Percentiles rank a stretch among this genome's conserved stretches.
These are phyloP conservation scores for Monilinia fructigena DNA, from an alignment of 2,329 filamentous ascomycete genomes.

Conservation along the genomic window DNA sequence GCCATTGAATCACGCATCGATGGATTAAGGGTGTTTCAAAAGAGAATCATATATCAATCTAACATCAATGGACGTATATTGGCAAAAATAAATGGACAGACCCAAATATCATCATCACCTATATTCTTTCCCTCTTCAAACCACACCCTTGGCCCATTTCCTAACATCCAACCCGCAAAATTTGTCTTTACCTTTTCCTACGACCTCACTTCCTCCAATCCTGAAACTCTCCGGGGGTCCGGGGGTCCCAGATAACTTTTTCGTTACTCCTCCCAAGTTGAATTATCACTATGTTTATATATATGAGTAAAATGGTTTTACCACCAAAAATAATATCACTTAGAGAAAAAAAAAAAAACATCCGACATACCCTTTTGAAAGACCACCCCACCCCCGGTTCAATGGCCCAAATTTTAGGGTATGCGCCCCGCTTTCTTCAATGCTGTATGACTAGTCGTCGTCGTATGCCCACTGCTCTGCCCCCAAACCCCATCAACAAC, in stretches of 20 bases:
- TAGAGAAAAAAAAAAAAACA: background rate
- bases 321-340: too few species aligned
- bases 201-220: slow-evolving; percentile 27
- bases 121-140: background rate
- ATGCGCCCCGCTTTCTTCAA: slow-evolving; percentile 32
- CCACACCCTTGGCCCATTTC: slow-evolving; percentile 12
- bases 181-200: slow-evolving; percentile 30
- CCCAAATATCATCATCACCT: too few species aligned
- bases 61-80: too few species aligned
- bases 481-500: slow-evolving; percentile 37
- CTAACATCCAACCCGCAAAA: slow-evolving; percentile 25
- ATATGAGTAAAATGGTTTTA: background rate
- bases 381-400: slow-evolving; percentile 42
- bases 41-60: too few species aligned
- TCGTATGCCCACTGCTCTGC: slow-evolving; percentile 32
- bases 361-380: slow-evolving; percentile 40
- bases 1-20: too few species aligned
- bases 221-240: slow-evolving; percentile 44
- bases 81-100: too few species aligned
- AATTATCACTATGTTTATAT: slow-evolving; percentile 40
- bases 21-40: too few species aligned
- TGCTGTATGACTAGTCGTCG: slow-evolving; percentile 35
- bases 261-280: slow-evolving; percentile 44
- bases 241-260: slow-evolving; percentile 45
- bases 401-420: slow-evolving; percentile 41